Percentiles rank a stretch among this genome's conserved stretches.
phyloP scores from a whole-genome alignment of 345 rosid genomes.

The Camelina sativa region DNA sequence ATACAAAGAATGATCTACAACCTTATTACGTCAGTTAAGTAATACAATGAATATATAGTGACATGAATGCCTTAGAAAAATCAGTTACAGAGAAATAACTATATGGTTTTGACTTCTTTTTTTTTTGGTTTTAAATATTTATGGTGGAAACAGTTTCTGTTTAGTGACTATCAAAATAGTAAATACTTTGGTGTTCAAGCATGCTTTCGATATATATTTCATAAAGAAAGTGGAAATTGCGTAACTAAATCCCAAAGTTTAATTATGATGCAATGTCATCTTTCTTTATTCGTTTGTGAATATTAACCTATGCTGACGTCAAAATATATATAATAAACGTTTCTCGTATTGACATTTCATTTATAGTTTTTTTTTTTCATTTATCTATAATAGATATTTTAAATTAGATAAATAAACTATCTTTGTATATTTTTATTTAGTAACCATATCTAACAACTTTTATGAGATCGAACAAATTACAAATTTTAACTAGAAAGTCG shows the following conservation, averaged over 20 bases:
- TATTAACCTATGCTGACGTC: neutral
- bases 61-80: neutral
- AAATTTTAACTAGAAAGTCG: neutral
- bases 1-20: slow-evolving; percentile 26
- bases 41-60: slow-evolving; percentile 36
- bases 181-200: neutral
- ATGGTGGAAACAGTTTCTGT: slow-evolving; percentile 4
- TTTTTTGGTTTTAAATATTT: neutral
- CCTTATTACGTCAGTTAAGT: slow-evolving; percentile 24
- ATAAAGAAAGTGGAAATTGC: neutral
- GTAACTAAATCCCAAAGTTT: neutral
- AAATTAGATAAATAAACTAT: neutral
- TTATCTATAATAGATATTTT: neutral
- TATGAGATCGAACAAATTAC: neutral
- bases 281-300: neutral
- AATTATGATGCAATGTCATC: neutral
- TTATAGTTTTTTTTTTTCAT: too few species aligned
- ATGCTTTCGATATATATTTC: neutral
- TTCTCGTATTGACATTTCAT: neutral
- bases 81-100: slow-evolving; percentile 8
- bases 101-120: neutral
- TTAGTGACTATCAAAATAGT: neutral
- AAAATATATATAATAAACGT: neutral
- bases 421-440: neutral
- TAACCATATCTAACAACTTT: slow-evolving; percentile 20